Conservation (phyloP, 2,329 filamentous ascomycete species). For the Trichoderma pleuroti region DNA sequence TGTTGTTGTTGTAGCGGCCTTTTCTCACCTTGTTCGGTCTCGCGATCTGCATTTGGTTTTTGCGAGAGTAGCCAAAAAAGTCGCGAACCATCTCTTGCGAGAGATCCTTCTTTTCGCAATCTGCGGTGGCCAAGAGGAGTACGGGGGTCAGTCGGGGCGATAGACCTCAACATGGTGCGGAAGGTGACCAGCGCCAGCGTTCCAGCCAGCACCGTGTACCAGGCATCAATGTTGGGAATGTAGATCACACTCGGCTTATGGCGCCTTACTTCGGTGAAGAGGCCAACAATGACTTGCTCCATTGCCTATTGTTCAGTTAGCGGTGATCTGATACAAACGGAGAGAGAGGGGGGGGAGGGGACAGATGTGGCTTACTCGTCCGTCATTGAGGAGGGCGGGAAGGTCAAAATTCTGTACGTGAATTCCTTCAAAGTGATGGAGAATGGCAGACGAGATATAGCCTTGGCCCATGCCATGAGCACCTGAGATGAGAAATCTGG, state of each 20-base stretch:
- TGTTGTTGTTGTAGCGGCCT: too few species aligned
- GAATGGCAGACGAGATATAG: slow-evolving; percentile 78
- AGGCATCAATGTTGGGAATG: slow-evolving; percentile 83
- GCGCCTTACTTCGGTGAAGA: slow-evolving; percentile 88
- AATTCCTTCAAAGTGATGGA: slow-evolving; percentile 89
- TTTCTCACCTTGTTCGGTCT: slow-evolving; percentile 58
- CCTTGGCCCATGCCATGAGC: slow-evolving; percentile 86
- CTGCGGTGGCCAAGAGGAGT: slow-evolving; percentile 79
- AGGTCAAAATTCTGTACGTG: slow-evolving; percentile 95
- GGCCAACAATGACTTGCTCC: slow-evolving; percentile 83
- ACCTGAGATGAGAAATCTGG: slow-evolving; percentile 81
- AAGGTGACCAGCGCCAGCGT: slow-evolving; percentile 78
- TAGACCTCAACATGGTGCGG: slow-evolving; percentile 71
- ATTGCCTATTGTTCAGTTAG: slow-evolving; percentile 50
- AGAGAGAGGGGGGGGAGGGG: background rate
- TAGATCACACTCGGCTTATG: slow-evolving; percentile 97
- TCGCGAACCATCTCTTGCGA: slow-evolving; percentile 64
- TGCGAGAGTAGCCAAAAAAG: slow-evolving; percentile 80
- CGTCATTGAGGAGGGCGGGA: slow-evolving; percentile 79
- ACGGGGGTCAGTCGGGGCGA: slow-evolving; percentile 91
- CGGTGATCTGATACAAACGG: background rate
- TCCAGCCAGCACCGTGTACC: slow-evolving; percentile 64
- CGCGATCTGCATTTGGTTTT: slow-evolving; percentile 68
- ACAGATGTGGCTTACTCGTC: slow-evolving; percentile 54
- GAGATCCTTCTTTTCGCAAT: slow-evolving; percentile 61